Evolutionary conservation across 164 flowering plant genomes (phyloP), one percentile per base, ranked within the genome.

Genomic region (Kalanchoe fedtschenkoi): DNA sequence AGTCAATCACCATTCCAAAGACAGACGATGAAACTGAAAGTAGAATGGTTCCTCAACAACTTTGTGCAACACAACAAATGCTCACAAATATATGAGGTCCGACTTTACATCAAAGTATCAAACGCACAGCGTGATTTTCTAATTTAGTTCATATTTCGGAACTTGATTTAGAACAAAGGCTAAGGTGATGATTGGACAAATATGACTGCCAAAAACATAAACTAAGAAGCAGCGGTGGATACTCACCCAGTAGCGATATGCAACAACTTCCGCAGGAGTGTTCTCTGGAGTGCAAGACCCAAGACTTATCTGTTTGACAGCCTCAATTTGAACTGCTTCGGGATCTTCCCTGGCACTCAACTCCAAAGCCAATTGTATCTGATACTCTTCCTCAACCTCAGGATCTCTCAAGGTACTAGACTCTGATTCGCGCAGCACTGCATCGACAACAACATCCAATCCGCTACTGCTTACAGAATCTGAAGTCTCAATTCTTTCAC

Each of bases 261-360:
- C 96, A 66, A 88, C 65, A 62, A 89, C 78, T 77, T 92, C 98
- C 0, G 95, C 91, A 2, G 90, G 89, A 51, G 87, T 80, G 70
- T 88, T 86, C 42, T 86, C 89, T 0, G 79, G 77, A 53, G 80
- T 77, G 66, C 74, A 83, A 61, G 96, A 83, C 15, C 96, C 96
- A 65, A 92, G 77, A 76, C 98, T 92, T 53, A 92, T 86, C 79
- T 89, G 96, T 83, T 92, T 92, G 30, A 88, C 96, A 65, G 95
- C 96, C 74, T 92, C 96, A 70, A 92, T 92, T 75, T 92, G 96
- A 67, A 77, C 88, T 5, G 96, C 97, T 69, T 93, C 97, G 28
- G 97, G 97, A 72, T 89, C 98, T 75, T 89, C 98, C 67, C 78
- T 85, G 3, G 95, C 97, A 75, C 98, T 93, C 82, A 93, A 70